Evolutionary conservation across 2,329 filamentous ascomycete species (phyloP).

Genomic region (Didymella keratinophila): DNA sequence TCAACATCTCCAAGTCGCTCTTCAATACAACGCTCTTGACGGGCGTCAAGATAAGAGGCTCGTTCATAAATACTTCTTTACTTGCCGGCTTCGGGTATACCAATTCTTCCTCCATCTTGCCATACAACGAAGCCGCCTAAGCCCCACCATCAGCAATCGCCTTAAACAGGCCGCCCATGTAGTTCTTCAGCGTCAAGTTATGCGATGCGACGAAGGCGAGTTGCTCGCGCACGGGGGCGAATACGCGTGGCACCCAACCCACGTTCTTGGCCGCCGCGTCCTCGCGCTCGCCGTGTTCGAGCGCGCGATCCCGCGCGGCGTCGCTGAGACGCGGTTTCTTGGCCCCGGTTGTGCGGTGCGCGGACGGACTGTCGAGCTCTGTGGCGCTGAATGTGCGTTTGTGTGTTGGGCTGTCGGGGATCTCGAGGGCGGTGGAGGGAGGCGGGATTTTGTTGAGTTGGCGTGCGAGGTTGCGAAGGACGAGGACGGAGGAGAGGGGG

Average conservation of each 20-base stretch:
- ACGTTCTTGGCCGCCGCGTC: conserved; percentile 60
- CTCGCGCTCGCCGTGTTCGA: conserved; percentile 48
- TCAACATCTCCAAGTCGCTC: neutral
- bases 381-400: conserved; percentile 44
- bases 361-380: conserved; percentile 36
- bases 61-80: neutral
- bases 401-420: conserved; percentile 40
- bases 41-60: neutral
- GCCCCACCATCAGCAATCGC: conserved; percentile 47
- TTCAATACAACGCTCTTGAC: neutral
- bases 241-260: conserved; percentile 73
- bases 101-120: neutral
- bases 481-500: conserved; percentile 78
- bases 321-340: conserved; percentile 53
- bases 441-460: conserved; percentile 51
- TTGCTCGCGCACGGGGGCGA: conserved; percentile 69
- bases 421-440: conserved; percentile 32
- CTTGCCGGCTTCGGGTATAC: too few relatives aligned
- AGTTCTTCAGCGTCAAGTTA: conserved; percentile 59
- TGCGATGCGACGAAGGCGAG: conserved; percentile 75
- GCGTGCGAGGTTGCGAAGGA: conserved; percentile 78
- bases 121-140: conserved; percentile 11
- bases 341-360: conserved; percentile 46
- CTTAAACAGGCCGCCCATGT: conserved; percentile 48
- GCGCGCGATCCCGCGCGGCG: conserved; percentile 39